These are phyloP conservation scores for Aphanocladium album DNA, from an alignment of 2,329 filamentous ascomycete genomes.

Conservation along the genomic window DNA sequence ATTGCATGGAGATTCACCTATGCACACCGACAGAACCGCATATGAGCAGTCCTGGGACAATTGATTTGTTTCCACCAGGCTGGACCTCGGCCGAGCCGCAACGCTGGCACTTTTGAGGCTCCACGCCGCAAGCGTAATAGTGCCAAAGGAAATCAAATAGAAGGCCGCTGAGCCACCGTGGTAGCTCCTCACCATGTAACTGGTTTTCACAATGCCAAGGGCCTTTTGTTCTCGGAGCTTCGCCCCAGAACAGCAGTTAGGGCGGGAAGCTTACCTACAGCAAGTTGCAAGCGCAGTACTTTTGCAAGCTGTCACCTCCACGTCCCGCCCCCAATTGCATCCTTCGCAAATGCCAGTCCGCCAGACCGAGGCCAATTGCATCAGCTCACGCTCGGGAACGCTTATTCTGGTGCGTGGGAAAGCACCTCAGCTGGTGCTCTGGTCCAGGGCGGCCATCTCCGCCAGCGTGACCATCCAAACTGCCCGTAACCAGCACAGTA, in stretches of 20 bases:
- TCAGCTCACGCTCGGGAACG: background rate
- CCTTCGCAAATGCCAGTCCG: background rate
- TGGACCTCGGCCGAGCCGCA: background rate
- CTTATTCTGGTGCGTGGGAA: background rate
- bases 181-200: background rate
- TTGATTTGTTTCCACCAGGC: background rate
- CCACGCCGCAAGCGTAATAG: background rate
- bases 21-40: conserved; percentile 2
- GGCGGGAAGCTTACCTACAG: background rate
- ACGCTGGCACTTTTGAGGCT: conserved; percentile 6
- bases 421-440: background rate
- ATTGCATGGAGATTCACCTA: conserved; percentile 1
- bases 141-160: too few species aligned
- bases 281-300: background rate
- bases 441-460: background rate
- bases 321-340: conserved; percentile 1
- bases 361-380: background rate
- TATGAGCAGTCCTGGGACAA: background rate
- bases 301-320: conserved; percentile 2
- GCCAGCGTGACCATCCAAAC: background rate
- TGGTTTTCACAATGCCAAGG: conserved; percentile 2
- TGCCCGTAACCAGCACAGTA: background rate
- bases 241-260: background rate
- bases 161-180: background rate
- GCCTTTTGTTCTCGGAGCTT: conserved; percentile 1